Evolutionary conservation across 768 basidiomycete genomes (phyloP).

Genomic region (Calocera cornea): DNA sequence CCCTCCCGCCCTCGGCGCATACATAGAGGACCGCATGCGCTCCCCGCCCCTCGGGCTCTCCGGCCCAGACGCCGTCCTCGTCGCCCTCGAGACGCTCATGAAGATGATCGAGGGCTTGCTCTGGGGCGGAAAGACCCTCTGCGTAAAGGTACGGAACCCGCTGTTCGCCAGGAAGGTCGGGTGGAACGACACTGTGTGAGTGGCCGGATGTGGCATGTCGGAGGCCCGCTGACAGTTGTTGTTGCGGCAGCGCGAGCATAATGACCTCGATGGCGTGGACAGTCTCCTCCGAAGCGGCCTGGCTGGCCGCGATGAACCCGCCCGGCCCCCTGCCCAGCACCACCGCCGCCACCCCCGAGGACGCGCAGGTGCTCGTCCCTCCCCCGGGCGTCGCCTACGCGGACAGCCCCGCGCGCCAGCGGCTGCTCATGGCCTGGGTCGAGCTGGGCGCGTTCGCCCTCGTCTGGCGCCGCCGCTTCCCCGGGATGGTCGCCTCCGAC

Average conservation of each 20-base stretch:
- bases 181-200: background rate
- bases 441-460: slow-evolving; percentile 2
- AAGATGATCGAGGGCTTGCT: slow-evolving; percentile 4
- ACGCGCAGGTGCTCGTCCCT: background rate
- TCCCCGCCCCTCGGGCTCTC: background rate
- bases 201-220: too few species aligned
- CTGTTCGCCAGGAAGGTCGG: background rate
- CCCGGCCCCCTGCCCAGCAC: background rate
- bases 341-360: background rate
- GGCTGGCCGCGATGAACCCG: background rate
- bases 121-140: background rate
- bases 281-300: background rate
- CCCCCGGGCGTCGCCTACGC: background rate
- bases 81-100: background rate
- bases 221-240: too few species aligned
- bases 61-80: background rate
- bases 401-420: background rate
- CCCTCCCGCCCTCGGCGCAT: background rate
- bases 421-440: background rate
- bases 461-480: background rate
- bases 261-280: slow-evolving; percentile 1
- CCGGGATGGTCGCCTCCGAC: background rate
- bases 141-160: background rate
- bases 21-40: background rate
- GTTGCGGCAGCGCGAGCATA: background rate